phyloP scores from a whole-genome alignment of 2,329 filamentous ascomycete species.

The Chrysoporthe austroafricana region DNA sequence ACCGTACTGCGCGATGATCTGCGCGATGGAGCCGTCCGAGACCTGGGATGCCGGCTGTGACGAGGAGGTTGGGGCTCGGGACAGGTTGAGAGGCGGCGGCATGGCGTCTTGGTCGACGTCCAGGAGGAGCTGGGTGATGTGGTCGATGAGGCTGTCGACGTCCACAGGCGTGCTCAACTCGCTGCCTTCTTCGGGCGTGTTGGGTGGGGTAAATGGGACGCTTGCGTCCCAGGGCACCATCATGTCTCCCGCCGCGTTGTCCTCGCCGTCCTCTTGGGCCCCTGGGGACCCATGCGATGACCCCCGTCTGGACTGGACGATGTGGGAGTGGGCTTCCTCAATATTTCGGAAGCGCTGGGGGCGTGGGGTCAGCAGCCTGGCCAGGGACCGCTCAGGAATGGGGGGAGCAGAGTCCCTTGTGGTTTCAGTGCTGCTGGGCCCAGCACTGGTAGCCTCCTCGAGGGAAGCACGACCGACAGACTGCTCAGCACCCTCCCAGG shows the following conservation, averaged over 20 bases:
- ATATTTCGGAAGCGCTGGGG: slow-evolving; percentile 43
- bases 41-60: slow-evolving; percentile 28
- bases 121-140: neutral
- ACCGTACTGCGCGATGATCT: slow-evolving; percentile 39
- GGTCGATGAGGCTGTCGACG: neutral
- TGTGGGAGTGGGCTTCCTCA: slow-evolving; percentile 44
- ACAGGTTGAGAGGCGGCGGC: slow-evolving; percentile 5
- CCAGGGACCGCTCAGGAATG: neutral
- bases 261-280: neutral
- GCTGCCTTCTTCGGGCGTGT: neutral
- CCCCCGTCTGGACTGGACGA: slow-evolving; percentile 34
- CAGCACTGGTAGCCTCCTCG: neutral
- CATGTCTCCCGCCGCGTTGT: neutral
- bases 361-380: slow-evolving; percentile 34
- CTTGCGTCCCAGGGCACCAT: no score
- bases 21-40: slow-evolving; percentile 39
- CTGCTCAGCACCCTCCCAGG: neutral
- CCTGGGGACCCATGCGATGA: slow-evolving; percentile 22
- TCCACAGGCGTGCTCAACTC: neutral
- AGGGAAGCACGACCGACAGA: neutral
- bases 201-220: neutral
- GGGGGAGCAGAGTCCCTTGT: neutral
- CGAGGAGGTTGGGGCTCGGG: neutral
- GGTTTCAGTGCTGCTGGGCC: no score
- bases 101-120: neutral